Percentiles rank a stretch among this genome's conserved stretches.
These are phyloP conservation scores for Pythium chondricola DNA, from an alignment of 352 stramenopile genomes.

Conservation along the genomic window DNA sequence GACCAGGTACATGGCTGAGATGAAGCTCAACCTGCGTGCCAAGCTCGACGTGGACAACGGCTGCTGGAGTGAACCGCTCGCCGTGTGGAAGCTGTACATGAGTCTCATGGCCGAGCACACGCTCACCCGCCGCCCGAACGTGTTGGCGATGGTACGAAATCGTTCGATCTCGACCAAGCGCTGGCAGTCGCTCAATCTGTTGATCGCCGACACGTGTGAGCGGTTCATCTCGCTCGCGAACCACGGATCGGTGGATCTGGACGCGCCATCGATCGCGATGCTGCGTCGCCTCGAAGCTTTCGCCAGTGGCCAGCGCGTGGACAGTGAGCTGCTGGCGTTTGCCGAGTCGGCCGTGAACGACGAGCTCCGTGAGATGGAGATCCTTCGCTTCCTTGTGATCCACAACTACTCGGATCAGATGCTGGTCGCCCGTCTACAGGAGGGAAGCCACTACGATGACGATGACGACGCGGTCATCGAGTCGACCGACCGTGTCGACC, in stretches of 20 bases:
- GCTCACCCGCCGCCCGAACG: conserved; percentile 32
- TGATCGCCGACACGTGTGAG: conserved; percentile 72
- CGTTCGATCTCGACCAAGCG: conserved; percentile 56
- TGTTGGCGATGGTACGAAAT: conserved; percentile 38
- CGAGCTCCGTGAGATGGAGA: conserved; percentile 27
- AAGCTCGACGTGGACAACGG: conserved; percentile 60
- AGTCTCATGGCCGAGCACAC: conserved; percentile 40
- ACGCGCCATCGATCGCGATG: conserved; percentile 41
- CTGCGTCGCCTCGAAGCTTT: conserved; percentile 49
- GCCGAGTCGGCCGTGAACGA: conserved; percentile 26
- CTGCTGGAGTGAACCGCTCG: conserved; percentile 72
- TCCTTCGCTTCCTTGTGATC: conserved; percentile 66
- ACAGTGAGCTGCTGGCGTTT: conserved; percentile 43
- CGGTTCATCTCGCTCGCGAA: conserved; percentile 53
- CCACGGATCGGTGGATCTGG: conserved; percentile 30
- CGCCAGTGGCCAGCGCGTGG: conserved; percentile 50
- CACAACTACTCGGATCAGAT: conserved; percentile 75
- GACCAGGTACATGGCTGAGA: conserved; percentile 59
- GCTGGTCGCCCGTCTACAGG: conserved; percentile 32
- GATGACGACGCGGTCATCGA: conserved; percentile 41
- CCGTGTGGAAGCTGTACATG: conserved; percentile 70
- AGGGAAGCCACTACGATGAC: conserved; percentile 15
- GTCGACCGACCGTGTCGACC: conserved; percentile 41
- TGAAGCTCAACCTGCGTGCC: conserved; percentile 64
- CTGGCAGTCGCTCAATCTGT: conserved; percentile 69